Evolutionary conservation across 441 rosid genomes (phyloP).

Genomic region (Dalechampia spathulata): DNA sequence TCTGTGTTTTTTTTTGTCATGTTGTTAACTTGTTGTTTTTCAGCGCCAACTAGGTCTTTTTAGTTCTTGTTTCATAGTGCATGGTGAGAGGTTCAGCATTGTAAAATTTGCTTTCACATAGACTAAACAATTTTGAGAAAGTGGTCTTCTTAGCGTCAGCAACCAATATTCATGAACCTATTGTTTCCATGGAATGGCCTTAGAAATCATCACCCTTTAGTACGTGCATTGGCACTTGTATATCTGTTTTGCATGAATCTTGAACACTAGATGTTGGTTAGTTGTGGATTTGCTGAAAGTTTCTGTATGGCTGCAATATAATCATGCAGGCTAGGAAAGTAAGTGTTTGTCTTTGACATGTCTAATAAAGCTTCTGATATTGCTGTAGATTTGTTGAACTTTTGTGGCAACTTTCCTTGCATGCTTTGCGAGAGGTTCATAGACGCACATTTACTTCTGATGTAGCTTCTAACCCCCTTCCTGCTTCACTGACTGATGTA

Average conservation of each 20-base stretch:
- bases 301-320: not conserved
- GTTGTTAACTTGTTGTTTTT: not conserved
- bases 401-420: slow-evolving; percentile 98
- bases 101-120: not conserved
- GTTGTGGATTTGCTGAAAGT: too few relatives aligned
- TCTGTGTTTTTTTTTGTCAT: not conserved
- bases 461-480: slow-evolving; percentile 80
- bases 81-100: not conserved
- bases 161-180: too few relatives aligned
- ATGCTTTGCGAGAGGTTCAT: slow-evolving; percentile 96
- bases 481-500: slow-evolving; percentile 92
- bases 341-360: not conserved
- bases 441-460: slow-evolving; percentile 88
- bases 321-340: not conserved
- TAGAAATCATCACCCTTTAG: too few relatives aligned
- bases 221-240: too few relatives aligned
- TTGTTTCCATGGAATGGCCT: too few relatives aligned
- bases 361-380: slow-evolving; percentile 14
- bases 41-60: not conserved
- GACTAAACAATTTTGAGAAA: not conserved
- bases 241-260: too few relatives aligned
- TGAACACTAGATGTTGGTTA: too few relatives aligned
- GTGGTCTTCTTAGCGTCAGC: not conserved
- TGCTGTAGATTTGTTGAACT: slow-evolving; percentile 94
- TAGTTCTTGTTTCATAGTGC: not conserved